Base-by-base conservation (phyloP, 2,329 filamentous ascomycete species). In the Monascus ruber region DNA sequence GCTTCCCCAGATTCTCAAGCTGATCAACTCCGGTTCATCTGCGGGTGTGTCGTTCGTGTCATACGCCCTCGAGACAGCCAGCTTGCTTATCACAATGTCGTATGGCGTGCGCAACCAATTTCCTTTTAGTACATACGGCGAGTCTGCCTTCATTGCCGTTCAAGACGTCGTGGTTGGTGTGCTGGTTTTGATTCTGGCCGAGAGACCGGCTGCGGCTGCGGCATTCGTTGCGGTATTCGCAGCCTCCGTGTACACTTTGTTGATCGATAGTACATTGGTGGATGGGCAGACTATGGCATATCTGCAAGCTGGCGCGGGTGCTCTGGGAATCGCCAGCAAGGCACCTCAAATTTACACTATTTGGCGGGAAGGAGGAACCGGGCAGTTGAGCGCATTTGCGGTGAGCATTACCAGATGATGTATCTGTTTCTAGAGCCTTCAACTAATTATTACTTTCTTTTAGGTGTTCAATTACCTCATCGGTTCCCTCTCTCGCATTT, bases 391-490 rank as follows among this genome's bases (percentile, higher is more conserved):
- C 58, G 89, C 91, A 37, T 96, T 96, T 63, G 85, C 91, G 42
- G 91, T 94, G 74, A 67, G 83, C 29, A 31, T 31, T 8, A 2
- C 7, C 7, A 31, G 29, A 8, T 31, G 29, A 31, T 8, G 29
- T 2, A 31, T 35, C 26, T 35, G 5, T 35, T 8, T n/a, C 17
- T 35, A 9, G 26, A 11, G 24, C 25, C 10, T 17, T 29, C 38
- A 33, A 17, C n/a, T n/a, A 31, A 24, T 44, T 6, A 17, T 17
- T 6, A 35, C 42, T 36, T 32, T 5, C 47, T 25, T 35, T 5
- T 54, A 95, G 88, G 87, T 98, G 51, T 94, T 98, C 76, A 96
- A 95, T 72, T 98, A 94, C 66, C 85, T 98, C 54, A 73, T 81
- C 52, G 91, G 93, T 31, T 94, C 87, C 33, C 77, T 96, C 42